These are phyloP conservation scores for Eimeria acervulina DNA, from an alignment of 169 alveolate species.

Conservation along the genomic window DNA sequence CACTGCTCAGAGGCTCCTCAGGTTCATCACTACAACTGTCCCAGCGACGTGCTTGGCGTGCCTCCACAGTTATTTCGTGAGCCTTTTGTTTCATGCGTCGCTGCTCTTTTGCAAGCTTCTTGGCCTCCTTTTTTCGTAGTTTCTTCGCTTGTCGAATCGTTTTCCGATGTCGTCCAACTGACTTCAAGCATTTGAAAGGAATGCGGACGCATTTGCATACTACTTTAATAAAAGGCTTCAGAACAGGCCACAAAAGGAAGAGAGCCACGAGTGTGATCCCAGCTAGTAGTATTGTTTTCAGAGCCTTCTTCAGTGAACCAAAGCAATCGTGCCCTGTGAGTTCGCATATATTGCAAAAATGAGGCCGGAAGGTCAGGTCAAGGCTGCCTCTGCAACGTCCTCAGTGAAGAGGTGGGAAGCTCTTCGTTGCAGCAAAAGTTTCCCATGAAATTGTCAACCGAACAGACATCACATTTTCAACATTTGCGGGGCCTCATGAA, in stretches of 20 bases:
- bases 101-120: slow-evolving; percentile 31
- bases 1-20: neutral
- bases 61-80: neutral
- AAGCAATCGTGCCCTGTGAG: slow-evolving; percentile 66
- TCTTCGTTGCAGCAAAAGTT: neutral
- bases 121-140: slow-evolving; percentile 52
- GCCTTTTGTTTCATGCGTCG: neutral
- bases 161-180: slow-evolving; percentile 39
- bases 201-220: slow-evolving; percentile 47
- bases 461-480: neutral
- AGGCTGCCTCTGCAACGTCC: neutral
- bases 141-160: neutral
- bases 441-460: neutral
- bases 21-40: neutral
- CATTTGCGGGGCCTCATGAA: neutral
- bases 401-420: neutral
- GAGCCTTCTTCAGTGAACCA: slow-evolving; percentile 56
- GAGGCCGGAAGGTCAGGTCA: neutral
- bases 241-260: slow-evolving; percentile 62
- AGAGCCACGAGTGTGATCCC: slow-evolving; percentile 69
- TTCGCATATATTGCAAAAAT: neutral
- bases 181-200: slow-evolving; percentile 64
- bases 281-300: slow-evolving; percentile 37
- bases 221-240: slow-evolving; percentile 38
- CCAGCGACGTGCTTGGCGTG: neutral